A percentile compares a stretch with the other conserved stretches of the same genome.
phyloP scores from a whole-genome alignment of 2,329 filamentous ascomycete genomes.

The Lomentospora prolificans region DNA sequence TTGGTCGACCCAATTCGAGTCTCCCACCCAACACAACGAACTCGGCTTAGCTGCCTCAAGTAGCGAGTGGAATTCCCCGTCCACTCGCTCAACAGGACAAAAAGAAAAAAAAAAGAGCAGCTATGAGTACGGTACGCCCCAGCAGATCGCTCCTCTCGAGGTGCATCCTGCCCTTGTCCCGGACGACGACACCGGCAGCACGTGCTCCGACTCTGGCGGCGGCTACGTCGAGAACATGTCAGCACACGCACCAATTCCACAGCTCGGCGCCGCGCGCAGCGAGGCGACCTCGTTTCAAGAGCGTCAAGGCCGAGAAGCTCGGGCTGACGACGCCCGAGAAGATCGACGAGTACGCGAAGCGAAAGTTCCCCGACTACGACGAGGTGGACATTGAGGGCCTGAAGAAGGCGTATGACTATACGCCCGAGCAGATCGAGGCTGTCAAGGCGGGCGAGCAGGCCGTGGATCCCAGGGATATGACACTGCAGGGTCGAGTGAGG shows the following conservation, averaged over 20 bases:
- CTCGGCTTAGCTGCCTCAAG: neutral
- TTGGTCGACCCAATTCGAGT: neutral
- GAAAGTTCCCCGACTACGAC: conserved; percentile 55
- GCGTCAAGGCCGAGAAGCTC: conserved; percentile 40
- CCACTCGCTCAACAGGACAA: neutral
- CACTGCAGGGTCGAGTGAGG: conserved; percentile 61
- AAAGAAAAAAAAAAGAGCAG: conserved; percentile 16
- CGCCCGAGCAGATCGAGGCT: conserved; percentile 69
- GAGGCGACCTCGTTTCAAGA: conserved; percentile 42
- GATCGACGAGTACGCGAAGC: conserved; percentile 32
- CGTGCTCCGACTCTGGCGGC: conserved; percentile 30
- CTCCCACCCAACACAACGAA: neutral
- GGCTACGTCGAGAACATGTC: conserved; percentile 12
- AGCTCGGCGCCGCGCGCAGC: conserved; percentile 36
- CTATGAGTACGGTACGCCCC: conserved; percentile 47
- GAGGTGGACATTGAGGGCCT: conserved; percentile 54
- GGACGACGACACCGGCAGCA: conserved; percentile 31
- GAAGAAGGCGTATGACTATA: conserved; percentile 65
- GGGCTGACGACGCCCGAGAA: conserved; percentile 35
- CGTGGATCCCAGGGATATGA: conserved; percentile 64
- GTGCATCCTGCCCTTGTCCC: neutral
- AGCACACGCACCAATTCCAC: conserved; percentile 34
- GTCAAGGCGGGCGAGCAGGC: conserved; percentile 72
- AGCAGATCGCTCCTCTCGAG: conserved; percentile 3
- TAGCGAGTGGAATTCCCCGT: neutral